Base-by-base conservation (phyloP, 2,329 filamentous ascomycete genomes). In the Dothiorella sarmentorum region DNA sequence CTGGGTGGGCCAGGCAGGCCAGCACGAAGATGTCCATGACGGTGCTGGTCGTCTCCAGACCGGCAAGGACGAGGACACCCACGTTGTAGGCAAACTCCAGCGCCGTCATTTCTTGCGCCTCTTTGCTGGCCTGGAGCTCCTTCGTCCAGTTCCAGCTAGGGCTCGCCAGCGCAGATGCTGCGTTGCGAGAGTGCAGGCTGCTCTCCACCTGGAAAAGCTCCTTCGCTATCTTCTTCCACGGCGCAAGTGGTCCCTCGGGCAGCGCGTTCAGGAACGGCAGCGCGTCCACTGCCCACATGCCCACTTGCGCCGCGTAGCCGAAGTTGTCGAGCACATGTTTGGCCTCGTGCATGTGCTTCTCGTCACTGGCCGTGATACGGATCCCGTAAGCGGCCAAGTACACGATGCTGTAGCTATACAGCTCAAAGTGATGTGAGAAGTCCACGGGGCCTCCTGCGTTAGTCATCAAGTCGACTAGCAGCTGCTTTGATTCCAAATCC, bases 401-500 rank as follows among this genome's bases (percentile, higher is more conserved):
- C 38, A 76, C 70, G 4, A 71, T 68, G 60, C 72, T 77, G 22
- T 73, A 67, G 33, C 71, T 68, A 42, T 66, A 69, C 6, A 72
- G 69, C 59, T 77, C 71, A 20, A 70, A 66, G n/a, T 69, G 62
- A n/a, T 62, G 61, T 15, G 68, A 63, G 51, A 70, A 69, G 17
- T 68, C 67, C 49, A 68, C 17, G 27, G 44, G 3, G 3, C 17
- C n/a, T 9, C 38, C 38, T 11, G 38, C 38, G 40, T 69, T 67
- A 1, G 64, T 61, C n/a, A 80, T 61, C 0, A 80, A 63, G 11
- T 80, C 76, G 15, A 67, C 67, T 1, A 80, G 60, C 0, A 80
- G 62, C 52, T 80, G 76, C 56, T 71, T 75, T 26, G 73, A 76
- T 61, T 81, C 79, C 5, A 80, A 68, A 9, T 79, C 75, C 61